Percentiles rank a stretch among this genome's conserved stretches.
Conservation (phyloP, 352 stramenopile species). For the Phytophthora macrochlamydospora region DNA sequence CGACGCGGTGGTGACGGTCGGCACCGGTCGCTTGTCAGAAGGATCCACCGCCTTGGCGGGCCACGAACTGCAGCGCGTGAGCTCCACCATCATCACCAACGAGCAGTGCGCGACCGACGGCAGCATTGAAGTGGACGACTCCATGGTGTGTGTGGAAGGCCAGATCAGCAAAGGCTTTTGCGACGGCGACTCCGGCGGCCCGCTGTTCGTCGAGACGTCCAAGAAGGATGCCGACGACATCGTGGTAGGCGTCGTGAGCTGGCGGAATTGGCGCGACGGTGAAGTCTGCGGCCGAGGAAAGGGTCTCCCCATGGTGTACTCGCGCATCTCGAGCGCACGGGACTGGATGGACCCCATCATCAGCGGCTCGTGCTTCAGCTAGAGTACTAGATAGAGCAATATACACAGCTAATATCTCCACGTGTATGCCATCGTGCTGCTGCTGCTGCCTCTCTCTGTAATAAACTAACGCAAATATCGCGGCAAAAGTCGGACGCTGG, state of each 20-base stretch:
- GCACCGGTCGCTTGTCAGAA: conserved; percentile 30
- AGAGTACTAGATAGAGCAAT: background rate
- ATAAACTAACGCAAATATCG: conserved; percentile 25
- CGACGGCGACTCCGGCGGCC: conserved; percentile 64
- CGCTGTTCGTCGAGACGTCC: conserved; percentile 41
- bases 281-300: conserved; percentile 51
- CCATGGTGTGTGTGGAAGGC: conserved; percentile 65
- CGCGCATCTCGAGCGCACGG: conserved; percentile 46
- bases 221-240: conserved; percentile 35
- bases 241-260: conserved; percentile 66
- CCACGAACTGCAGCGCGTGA: conserved; percentile 40
- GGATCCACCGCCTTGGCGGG: conserved; percentile 13
- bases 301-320: conserved; percentile 63
- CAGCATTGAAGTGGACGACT: conserved; percentile 34
- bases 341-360: conserved; percentile 49
- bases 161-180: conserved; percentile 54
- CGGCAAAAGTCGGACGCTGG: conserved; percentile 15
- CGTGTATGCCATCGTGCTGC: no score
- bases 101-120: conserved; percentile 32
- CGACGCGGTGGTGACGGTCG: conserved; percentile 30
- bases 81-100: conserved; percentile 49
- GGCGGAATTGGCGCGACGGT: conserved; percentile 42
- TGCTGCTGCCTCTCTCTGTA: background rate
- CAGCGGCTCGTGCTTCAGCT: conserved; percentile 31
- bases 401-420: background rate